These are phyloP conservation scores for Buddleja alternifolia DNA, from an alignment of 257 asterid species.

Conservation along the genomic window DNA sequence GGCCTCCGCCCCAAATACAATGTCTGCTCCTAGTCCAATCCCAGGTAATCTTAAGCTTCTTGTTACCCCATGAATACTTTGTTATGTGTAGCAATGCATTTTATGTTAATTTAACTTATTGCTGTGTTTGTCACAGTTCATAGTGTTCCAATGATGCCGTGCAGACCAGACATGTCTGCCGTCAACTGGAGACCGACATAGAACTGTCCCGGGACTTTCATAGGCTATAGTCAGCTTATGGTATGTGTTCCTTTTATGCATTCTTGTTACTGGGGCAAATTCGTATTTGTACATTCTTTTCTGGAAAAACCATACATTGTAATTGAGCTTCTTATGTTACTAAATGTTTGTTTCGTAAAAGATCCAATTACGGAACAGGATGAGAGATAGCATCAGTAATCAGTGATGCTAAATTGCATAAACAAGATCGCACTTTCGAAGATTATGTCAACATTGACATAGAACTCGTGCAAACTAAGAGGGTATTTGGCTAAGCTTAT, in stretches of 20 bases:
- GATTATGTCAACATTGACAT: conserved; percentile 1
- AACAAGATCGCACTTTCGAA: conserved; percentile 13
- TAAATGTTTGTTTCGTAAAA: conserved; percentile 9
- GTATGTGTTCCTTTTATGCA: conserved; percentile 2
- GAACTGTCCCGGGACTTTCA: conserved; percentile 22
- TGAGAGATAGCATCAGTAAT: neutral
- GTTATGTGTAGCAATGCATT: conserved; percentile 7
- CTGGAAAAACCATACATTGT: conserved; percentile 7
- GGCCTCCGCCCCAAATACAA: conserved; percentile 40
- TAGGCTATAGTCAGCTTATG: conserved; percentile 39
- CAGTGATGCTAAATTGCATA: conserved; percentile 1
- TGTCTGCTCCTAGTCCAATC: conserved; percentile 32
- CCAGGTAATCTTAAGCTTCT: conserved; percentile 42
- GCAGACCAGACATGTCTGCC: conserved; percentile 45
- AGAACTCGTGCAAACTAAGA: conserved; percentile 1
- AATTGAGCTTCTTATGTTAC: neutral
- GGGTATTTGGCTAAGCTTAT: no score
- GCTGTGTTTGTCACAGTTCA: conserved; percentile 42
- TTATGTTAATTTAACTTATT: conserved; percentile 29
- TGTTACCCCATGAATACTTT: neutral
- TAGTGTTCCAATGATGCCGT: conserved; percentile 45
- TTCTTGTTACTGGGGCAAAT: neutral
- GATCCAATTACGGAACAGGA: neutral
- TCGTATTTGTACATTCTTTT: conserved; percentile 20
- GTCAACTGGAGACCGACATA: conserved; percentile 56